Evolutionary conservation across 2,329 filamentous ascomycete species (phyloP).

Genomic region (Pyrenochaeta sp.): DNA sequence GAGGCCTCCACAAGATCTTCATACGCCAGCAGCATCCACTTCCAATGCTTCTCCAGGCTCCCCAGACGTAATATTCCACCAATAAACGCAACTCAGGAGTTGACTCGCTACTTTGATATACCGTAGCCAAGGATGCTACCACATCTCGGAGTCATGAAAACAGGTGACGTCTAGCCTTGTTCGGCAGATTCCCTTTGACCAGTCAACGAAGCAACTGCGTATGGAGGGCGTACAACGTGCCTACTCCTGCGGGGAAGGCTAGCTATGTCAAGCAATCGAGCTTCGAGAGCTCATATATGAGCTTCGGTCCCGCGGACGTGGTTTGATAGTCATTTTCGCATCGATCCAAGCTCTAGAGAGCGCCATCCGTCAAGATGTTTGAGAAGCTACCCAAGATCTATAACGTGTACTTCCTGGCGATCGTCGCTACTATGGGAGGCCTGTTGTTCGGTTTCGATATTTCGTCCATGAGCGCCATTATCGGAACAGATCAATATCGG

Average conservation of each 20-base stretch:
- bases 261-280: constrained; percentile 1
- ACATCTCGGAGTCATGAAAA: constrained; percentile 1
- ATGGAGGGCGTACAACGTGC: constrained; percentile 4
- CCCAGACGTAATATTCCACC: constrained; percentile 17
- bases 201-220: constrained; percentile 4
- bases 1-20: constrained; percentile 17
- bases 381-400: constrained; percentile 58
- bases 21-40: constrained; percentile 7
- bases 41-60: constrained; percentile 11
- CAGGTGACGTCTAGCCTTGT: constrained; percentile 8
- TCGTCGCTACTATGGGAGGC: constrained; percentile 62
- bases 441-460: constrained; percentile 67
- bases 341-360: constrained; percentile 13
- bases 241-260: constrained; percentile 14
- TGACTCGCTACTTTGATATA: constrained; percentile 10
- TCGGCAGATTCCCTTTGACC: constrained; percentile 13
- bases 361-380: constrained; percentile 33
- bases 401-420: constrained; percentile 63
- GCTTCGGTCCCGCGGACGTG: constrained; percentile 1
- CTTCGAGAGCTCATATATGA: constrained; percentile 16
- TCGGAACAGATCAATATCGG: constrained; percentile 59
- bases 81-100: constrained; percentile 7
- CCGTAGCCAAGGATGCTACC: constrained; percentile 8
- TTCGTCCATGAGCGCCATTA: constrained; percentile 63
- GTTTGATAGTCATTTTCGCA: constrained; percentile 9